A percentile compares a stretch with the other conserved stretches of the same genome.
Conservation (phyloP, 2,329 filamentous ascomycete species). For the Alternaria sp. region DNA sequence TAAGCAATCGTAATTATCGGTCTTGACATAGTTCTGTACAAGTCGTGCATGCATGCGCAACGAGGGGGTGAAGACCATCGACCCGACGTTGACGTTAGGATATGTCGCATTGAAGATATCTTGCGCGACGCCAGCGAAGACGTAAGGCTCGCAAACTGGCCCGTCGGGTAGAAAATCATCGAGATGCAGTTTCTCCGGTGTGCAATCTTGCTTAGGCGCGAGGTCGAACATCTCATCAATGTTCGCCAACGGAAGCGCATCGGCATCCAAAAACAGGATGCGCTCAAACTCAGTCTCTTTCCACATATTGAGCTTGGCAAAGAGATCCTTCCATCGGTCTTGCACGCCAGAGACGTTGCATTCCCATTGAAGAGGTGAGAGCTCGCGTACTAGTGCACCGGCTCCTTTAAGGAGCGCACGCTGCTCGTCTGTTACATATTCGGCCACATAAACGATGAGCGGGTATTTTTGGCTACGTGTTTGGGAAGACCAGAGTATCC, state of each 20-base stretch:
- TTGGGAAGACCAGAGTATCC: slow-evolving; percentile 42
- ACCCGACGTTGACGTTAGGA: slow-evolving; percentile 43
- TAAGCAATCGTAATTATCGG: slow-evolving; percentile 37
- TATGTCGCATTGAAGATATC: slow-evolving; percentile 19
- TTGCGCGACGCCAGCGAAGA: slow-evolving; percentile 41
- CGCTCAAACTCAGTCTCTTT: slow-evolving; percentile 41
- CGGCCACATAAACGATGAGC: slow-evolving; percentile 47
- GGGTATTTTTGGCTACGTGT: slow-evolving; percentile 38
- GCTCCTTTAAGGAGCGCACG: slow-evolving; percentile 41
- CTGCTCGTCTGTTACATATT: slow-evolving; percentile 42
- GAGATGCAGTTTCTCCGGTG: slow-evolving; percentile 27
- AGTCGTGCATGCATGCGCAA: slow-evolving; percentile 40
- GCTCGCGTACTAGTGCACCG: slow-evolving; percentile 46
- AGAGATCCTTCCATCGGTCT: slow-evolving; percentile 45
- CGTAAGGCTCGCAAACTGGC: slow-evolving; percentile 39
- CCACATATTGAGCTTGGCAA: slow-evolving; percentile 50
- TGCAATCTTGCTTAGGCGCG: slow-evolving; percentile 29
- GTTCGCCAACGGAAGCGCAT: slow-evolving; percentile 43
- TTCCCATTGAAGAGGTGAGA: slow-evolving; percentile 38
- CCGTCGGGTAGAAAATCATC: slow-evolving; percentile 36
- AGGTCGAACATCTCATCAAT: slow-evolving; percentile 44
- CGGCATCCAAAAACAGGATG: slow-evolving; percentile 45
- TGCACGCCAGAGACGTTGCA: slow-evolving; percentile 33
- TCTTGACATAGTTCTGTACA: slow-evolving; percentile 45
- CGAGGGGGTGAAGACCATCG: slow-evolving; percentile 44